Percentiles rank a stretch among this genome's conserved stretches.
Conservation (phyloP, 2,329 filamentous ascomycete genomes). For the Hymenoscyphus occultus region DNA sequence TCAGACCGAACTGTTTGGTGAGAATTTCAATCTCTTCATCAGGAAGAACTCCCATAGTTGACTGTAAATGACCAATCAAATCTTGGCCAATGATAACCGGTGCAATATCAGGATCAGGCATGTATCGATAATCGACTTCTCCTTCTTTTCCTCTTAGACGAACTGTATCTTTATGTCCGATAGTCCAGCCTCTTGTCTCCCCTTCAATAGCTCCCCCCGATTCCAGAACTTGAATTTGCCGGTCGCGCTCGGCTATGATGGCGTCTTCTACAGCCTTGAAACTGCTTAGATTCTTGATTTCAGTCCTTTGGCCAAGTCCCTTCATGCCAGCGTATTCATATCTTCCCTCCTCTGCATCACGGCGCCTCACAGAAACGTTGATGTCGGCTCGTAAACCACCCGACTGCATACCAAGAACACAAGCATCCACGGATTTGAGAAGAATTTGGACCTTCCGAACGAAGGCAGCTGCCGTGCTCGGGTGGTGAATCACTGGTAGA, state of each 20-base stretch:
- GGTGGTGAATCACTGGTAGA: slow-evolving; percentile 80
- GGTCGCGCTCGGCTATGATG: slow-evolving; percentile 83
- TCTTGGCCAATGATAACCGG: slow-evolving; percentile 73
- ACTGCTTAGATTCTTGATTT: slow-evolving; percentile 96
- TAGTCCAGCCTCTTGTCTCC: slow-evolving; percentile 90
- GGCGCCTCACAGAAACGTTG: slow-evolving; percentile 80
- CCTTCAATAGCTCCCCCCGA: slow-evolving; percentile 71
- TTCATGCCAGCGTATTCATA: slow-evolving; percentile 55
- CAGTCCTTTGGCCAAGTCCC: slow-evolving; percentile 79
- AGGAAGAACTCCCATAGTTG: slow-evolving; percentile 66
- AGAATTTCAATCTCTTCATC: slow-evolving; percentile 67
- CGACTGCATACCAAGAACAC: slow-evolving; percentile 87
- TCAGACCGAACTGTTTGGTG: slow-evolving; percentile 62
- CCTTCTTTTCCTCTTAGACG: slow-evolving; percentile 89
- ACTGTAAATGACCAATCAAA: slow-evolving; percentile 61
- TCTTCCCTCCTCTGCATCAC: slow-evolving; percentile 35
- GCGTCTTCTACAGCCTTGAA: slow-evolving; percentile 95
- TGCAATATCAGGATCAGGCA: slow-evolving; percentile 90
- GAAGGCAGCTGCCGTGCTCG: slow-evolving; percentile 80
- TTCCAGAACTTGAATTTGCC: slow-evolving; percentile 80
- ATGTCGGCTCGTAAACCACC: slow-evolving; percentile 91
- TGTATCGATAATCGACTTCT: slow-evolving; percentile 96
- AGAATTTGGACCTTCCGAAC: slow-evolving; percentile 85
- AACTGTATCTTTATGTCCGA: slow-evolving; percentile 78
- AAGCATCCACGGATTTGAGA: slow-evolving; percentile 76